These are phyloP conservation scores for Asterochloris sp. DNA, from an alignment of 139 green algal genomes.

Conservation along the genomic window DNA sequence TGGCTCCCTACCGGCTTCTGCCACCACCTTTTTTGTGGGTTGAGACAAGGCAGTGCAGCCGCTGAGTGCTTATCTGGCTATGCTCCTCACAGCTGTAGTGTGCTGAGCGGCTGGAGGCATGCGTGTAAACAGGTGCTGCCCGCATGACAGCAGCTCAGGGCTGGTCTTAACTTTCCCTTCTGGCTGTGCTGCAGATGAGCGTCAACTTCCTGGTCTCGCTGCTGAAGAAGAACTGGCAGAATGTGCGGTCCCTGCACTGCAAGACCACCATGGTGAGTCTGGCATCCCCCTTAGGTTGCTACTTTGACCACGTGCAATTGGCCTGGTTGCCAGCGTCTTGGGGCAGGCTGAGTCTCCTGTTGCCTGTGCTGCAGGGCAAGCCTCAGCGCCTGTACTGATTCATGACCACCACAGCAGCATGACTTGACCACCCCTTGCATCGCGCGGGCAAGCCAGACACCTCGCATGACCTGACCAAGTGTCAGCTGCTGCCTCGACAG, in stretches of 20 bases:
- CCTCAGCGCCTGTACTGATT: slow-evolving; percentile 9
- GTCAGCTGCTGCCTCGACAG: slow-evolving; percentile 10
- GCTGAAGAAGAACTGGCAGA: slow-evolving; percentile 99
- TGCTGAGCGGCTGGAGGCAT: too few species aligned
- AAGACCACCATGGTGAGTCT: slow-evolving; percentile 89
- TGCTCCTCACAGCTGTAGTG: too few species aligned
- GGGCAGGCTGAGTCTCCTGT: too few species aligned
- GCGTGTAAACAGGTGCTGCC: too few species aligned
- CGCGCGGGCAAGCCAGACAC: not conserved
- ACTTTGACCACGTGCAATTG: too few species aligned
- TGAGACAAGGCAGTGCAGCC: too few species aligned
- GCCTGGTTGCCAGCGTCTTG: too few species aligned
- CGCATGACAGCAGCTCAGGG: not conserved
- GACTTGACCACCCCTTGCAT: not conserved
- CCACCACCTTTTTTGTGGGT: too few species aligned
- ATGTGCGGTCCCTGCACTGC: slow-evolving; percentile 95
- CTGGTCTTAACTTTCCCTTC: not conserved
- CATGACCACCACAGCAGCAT: not conserved
- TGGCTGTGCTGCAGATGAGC: slow-evolving; percentile 46
- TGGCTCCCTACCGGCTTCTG: too few species aligned
- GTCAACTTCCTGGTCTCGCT: slow-evolving; percentile 99
- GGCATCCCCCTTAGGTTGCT: too few species aligned
- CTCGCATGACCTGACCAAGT: slow-evolving; percentile 16
- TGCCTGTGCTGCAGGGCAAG: not conserved
- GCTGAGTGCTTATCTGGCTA: too few species aligned